Conservation (phyloP, 352 stramenopile species). For the Phytopythium sindhum region DNA sequence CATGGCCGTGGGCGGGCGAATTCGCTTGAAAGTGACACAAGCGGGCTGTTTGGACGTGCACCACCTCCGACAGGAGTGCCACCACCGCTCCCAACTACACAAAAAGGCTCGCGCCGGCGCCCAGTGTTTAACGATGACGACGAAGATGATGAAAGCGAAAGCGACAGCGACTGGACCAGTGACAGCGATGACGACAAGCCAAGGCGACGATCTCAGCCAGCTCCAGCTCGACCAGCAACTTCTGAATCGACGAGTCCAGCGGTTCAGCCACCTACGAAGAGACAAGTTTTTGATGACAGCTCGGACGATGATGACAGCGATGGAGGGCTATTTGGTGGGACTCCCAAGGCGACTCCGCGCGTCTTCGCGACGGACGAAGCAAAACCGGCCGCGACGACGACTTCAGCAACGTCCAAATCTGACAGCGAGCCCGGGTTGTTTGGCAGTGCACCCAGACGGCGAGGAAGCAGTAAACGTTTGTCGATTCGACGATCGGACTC, state of each 20-base stretch:
- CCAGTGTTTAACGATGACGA: conserved; percentile 41
- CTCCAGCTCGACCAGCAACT: conserved; percentile 13
- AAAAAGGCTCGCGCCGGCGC: conserved; percentile 20
- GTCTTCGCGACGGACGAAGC: conserved; percentile 25
- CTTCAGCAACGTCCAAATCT: conserved; percentile 13
- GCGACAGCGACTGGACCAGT: conserved; percentile 28
- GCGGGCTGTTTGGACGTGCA: conserved; percentile 50
- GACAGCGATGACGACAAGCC: conserved; percentile 37
- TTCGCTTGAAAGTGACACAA: conserved; percentile 55
- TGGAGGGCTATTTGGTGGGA: conserved; percentile 46
- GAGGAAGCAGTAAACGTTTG: conserved; percentile 19
- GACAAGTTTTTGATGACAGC: conserved; percentile 46
- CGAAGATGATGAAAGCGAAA: conserved; percentile 39
- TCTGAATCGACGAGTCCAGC: conserved; percentile 13
- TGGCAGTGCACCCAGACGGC: conserved; percentile 18
- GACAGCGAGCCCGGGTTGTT: conserved; percentile 34
- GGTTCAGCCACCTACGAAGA: conserved; percentile 19
- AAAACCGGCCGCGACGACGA: conserved; percentile 23
- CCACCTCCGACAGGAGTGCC: conserved; percentile 18
- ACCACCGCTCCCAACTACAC: conserved; percentile 10
- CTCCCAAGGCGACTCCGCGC: conserved; percentile 16
- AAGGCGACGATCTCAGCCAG: conserved; percentile 14
- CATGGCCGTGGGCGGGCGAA: conserved; percentile 21
- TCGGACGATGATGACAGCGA: conserved; percentile 60
- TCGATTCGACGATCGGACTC: conserved; percentile 34